Conservation (phyloP, 2,329 filamentous ascomycete species). For the Boeremia exigua region DNA sequence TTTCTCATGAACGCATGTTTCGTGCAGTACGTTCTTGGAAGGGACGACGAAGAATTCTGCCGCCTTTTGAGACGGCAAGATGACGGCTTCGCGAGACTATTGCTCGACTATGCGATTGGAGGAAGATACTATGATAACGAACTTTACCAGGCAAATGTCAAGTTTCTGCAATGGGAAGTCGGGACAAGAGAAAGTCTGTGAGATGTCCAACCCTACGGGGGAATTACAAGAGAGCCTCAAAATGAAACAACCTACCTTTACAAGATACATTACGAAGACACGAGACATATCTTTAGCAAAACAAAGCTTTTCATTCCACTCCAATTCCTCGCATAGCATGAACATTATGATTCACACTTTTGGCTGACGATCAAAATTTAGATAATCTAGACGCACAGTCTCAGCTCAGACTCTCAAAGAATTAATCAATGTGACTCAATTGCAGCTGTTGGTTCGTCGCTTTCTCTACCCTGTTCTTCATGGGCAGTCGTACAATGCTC, state of each 20-base stretch:
- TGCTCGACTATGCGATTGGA: constrained; percentile 31
- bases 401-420: too few relatives aligned
- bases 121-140: constrained; percentile 23
- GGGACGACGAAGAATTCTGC: constrained; percentile 27
- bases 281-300: too few relatives aligned
- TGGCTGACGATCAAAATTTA: too few relatives aligned
- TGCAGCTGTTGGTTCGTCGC: too few relatives aligned
- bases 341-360: too few relatives aligned
- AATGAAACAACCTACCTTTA: background rate
- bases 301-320: too few relatives aligned
- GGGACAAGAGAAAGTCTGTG: constrained; percentile 28
- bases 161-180: constrained; percentile 32
- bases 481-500: background rate
- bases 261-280: too few relatives aligned
- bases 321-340: too few relatives aligned
- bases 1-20: constrained; percentile 33
- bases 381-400: too few relatives aligned
- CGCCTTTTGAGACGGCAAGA: constrained; percentile 31
- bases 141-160: constrained; percentile 25
- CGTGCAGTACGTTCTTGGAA: constrained; percentile 26
- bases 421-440: too few relatives aligned
- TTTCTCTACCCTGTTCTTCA: background rate
- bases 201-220: background rate
- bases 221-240: background rate
- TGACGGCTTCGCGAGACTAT: constrained; percentile 21